Percentiles rank a stretch among this genome's conserved stretches.
Evolutionary conservation across 2,329 filamentous ascomycete species (phyloP).

Genomic region (Fusarium protoensiforme): DNA sequence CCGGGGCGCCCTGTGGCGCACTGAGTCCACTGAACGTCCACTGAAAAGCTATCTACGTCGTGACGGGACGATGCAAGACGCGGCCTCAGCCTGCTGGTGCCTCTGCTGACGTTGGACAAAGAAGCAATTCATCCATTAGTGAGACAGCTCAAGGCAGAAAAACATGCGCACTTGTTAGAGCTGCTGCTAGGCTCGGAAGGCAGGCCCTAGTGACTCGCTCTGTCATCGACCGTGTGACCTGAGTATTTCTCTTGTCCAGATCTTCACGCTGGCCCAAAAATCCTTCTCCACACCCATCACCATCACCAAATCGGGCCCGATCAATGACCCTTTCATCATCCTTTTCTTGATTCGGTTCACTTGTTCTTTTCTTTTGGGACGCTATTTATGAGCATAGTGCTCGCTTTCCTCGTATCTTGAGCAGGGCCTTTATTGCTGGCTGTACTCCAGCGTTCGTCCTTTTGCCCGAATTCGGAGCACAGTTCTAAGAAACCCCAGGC

Average conservation of each 20-base stretch:
- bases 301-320: slow-evolving; percentile 14
- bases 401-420: neutral
- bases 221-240: slow-evolving; percentile 3
- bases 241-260: slow-evolving; percentile 9
- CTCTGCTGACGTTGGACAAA: neutral
- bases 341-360: neutral
- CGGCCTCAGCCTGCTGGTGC: neutral
- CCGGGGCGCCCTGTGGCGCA: neutral
- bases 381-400: neutral
- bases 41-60: neutral
- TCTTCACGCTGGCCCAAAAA: slow-evolving; percentile 4
- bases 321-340: slow-evolving; percentile 30
- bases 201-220: neutral
- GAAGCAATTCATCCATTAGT: neutral
- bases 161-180: neutral
- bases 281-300: slow-evolving; percentile 16
- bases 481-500: neutral
- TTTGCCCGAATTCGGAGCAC: neutral
- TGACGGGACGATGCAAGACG: neutral
- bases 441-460: neutral
- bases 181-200: neutral
- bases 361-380: neutral
- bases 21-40: neutral
- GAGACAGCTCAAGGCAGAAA: neutral
- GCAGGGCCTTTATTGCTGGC: neutral